Conservation (phyloP, 2,329 filamentous ascomycete genomes). For the Colletotrichum sp. region DNA sequence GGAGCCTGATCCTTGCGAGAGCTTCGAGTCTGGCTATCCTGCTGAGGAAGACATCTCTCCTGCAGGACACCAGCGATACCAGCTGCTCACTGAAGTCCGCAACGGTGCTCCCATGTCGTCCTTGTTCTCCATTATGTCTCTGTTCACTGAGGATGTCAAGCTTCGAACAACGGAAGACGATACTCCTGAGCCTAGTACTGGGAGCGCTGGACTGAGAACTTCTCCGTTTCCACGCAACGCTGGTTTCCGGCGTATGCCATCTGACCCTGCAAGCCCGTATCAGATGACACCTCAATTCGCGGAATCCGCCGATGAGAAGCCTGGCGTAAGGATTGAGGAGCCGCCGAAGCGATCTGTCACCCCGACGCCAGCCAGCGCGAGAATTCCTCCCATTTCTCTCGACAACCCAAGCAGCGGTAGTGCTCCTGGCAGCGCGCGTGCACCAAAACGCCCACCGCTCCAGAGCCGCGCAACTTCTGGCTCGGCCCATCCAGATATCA, state of each 20-base stretch:
- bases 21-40: slow-evolving; percentile 53
- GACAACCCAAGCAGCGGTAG: background rate
- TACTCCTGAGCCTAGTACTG: slow-evolving; percentile 27
- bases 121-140: slow-evolving; percentile 92
- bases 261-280: slow-evolving; percentile 20
- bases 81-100: slow-evolving; percentile 94
- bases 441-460: slow-evolving; percentile 39
- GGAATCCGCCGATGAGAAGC: background rate
- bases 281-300: slow-evolving; percentile 4
- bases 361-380: slow-evolving; percentile 35
- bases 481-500: slow-evolving; percentile 94
- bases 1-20: slow-evolving; percentile 36
- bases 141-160: slow-evolving; percentile 95
- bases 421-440: background rate
- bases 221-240: slow-evolving; percentile 14
- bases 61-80: slow-evolving; percentile 82
- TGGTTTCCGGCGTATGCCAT: slow-evolving; percentile 15
- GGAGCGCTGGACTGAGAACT: slow-evolving; percentile 1
- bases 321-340: slow-evolving; percentile 6
- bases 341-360: slow-evolving; percentile 4
- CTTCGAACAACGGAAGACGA: slow-evolving; percentile 75
- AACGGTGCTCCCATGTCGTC: slow-evolving; percentile 99
- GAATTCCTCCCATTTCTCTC: slow-evolving; percentile 78
- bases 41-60: slow-evolving; percentile 68
- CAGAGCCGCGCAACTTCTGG: slow-evolving; percentile 58